Conservation (phyloP, 495 filamentous ascomycete genomes). For the Trichoderma erinaceum region DNA sequence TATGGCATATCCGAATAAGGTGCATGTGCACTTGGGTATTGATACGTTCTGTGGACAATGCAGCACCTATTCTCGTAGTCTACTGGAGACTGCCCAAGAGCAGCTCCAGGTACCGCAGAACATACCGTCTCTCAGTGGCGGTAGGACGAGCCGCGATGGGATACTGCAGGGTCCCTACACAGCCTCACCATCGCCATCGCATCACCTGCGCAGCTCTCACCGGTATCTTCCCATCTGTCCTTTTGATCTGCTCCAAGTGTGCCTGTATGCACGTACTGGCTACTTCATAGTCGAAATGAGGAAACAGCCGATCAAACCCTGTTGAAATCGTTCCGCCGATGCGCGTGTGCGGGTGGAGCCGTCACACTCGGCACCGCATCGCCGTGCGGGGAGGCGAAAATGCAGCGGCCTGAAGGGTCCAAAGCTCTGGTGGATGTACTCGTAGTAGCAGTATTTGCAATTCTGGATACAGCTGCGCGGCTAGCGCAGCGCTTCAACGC, state of each 20-base stretch:
- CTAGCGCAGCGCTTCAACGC: background rate
- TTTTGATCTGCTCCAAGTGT: background rate
- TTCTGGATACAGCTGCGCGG: background rate
- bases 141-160: no score
- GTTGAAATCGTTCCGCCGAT: background rate
- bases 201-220: background rate
- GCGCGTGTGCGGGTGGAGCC: conserved; percentile 3
- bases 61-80: no score
- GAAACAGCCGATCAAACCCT: conserved; percentile 4
- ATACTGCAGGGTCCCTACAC: no score
- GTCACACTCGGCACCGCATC: conserved; percentile 6
- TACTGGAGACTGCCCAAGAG: no score
- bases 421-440: background rate
- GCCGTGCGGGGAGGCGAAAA: conserved; percentile 12
- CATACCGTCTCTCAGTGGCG: no score
- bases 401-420: background rate
- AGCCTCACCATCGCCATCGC: background rate
- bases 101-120: no score
- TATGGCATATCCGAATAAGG: no score
- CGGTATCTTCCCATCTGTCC: background rate
- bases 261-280: background rate
- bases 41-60: no score
- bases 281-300: background rate
- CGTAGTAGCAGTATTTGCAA: background rate
- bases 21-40: no score